Evolutionary conservation across 1,139 yeast genomes (phyloP), one percentile per base, ranked within the genome.

Genomic region (Pichia sp.): DNA sequence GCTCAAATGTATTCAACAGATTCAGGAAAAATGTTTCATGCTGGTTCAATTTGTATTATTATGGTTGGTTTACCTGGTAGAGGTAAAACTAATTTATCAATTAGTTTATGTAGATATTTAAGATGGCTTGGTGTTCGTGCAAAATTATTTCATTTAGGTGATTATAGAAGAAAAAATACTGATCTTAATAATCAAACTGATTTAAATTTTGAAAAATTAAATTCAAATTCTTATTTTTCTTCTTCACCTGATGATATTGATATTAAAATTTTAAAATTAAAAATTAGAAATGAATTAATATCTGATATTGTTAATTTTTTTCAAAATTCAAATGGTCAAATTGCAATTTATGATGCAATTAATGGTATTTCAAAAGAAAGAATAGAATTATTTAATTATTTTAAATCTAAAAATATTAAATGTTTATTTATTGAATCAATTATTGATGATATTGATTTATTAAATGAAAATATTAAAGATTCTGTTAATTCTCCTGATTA

Each of bases 41-140:
- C 98, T 4, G 98, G 98, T 4, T 87, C 89, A 60, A 82, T 92
- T 43, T 80, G 95, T 59, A 83, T 92, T 48, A 87, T 85, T 10
- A 72, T 92, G 55, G 95, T 87, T 6, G 99, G 99, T 0, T 72
- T 90, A 50, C 98, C 99, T 1, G 98, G 97, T 1, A 74, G 98
- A 45, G 97, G 98, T 6, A 92, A 92, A 62, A 92, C 98, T 1
- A 92, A 90, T 61, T 73, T 90, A 48, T 84, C 96, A 7, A 97
- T 90, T 26, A 82, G 96, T 11, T 73, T 92, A 51, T 89, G 97
- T 1, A 74, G 98, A 49, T 92, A 90, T 62, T 71, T 94, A 53
- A 74, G 97, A 55, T 92, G 99, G 92, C 70, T 92, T 35, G 99
- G 98, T 6, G 97, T 92, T 26, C 82, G 87, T 58, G 83, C 97